These are phyloP conservation scores for Solanum arcanum DNA, from an alignment of 257 asterid genomes.

Conservation along the genomic window DNA sequence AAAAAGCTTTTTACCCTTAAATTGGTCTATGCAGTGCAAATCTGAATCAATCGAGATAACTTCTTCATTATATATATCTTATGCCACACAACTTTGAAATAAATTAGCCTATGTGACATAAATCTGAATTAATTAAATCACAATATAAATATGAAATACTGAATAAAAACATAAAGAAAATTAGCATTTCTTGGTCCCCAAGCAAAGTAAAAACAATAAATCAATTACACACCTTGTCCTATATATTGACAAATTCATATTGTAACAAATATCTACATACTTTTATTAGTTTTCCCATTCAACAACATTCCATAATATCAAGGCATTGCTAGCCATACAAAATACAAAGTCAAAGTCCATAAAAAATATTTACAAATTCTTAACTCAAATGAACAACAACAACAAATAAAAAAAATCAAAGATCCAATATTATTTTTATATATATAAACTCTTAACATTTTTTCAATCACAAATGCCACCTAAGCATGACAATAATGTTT, in stretches of 20 bases:
- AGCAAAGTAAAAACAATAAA: not conserved
- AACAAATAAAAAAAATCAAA: not conserved
- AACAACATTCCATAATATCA: not conserved
- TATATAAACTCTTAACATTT: not conserved
- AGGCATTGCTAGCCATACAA: not conserved
- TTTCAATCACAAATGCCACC: not conserved
- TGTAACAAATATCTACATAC: not conserved
- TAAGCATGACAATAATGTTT: not conserved
- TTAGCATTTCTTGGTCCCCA: not conserved
- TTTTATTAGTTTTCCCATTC: no score
- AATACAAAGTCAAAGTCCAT: not conserved
- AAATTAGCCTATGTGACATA: accelerated
- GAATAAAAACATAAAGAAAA: not conserved
- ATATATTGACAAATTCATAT: not conserved
- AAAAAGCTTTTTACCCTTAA: not conserved
- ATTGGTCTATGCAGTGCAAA: not conserved
- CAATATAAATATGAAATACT: not conserved
- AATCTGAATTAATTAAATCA: not conserved
- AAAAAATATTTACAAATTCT: not conserved
- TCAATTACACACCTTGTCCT: not conserved
- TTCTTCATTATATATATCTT: not conserved
- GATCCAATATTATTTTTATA: not conserved
- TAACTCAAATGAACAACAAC: not conserved
- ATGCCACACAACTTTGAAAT: no score
- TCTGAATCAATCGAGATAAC: not conserved